phyloP scores from a whole-genome alignment of 331 rosid genomes.

The Pyracantha coccinea region DNA sequence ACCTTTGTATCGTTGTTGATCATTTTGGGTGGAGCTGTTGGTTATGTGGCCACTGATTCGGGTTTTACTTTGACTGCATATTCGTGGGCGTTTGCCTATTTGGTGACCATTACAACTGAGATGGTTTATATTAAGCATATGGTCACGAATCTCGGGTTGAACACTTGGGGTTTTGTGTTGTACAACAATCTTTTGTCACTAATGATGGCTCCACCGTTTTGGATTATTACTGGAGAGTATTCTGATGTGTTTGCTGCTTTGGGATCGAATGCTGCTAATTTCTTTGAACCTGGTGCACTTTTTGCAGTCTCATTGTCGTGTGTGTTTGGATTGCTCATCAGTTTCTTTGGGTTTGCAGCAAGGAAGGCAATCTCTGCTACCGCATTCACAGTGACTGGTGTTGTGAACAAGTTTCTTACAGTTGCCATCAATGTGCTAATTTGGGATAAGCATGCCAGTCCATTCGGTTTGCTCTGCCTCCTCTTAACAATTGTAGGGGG shows the following conservation, averaged over 20 bases:
- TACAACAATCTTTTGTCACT: conserved; percentile 72
- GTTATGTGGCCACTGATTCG: conserved; percentile 82
- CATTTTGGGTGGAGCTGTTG: conserved; percentile 82
- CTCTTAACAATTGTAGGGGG: conserved; percentile 79
- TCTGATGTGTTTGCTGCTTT: conserved; percentile 54
- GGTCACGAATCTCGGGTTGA: conserved; percentile 85
- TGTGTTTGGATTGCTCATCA: conserved; percentile 79
- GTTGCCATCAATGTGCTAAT: conserved; percentile 76
- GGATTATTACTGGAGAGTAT: conserved; percentile 83
- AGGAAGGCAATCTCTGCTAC: conserved; percentile 89
- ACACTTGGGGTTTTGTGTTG: conserved; percentile 89
- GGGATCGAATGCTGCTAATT: conserved; percentile 31
- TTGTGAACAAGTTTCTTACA: conserved; percentile 86
- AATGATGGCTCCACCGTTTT: conserved; percentile 73
- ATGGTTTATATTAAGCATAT: conserved; percentile 95
- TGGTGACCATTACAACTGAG: conserved; percentile 78
- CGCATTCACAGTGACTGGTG: conserved; percentile 91
- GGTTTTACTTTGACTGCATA: conserved; percentile 76
- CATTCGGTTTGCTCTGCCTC: conserved; percentile 75
- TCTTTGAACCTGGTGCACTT: conserved; percentile 46
- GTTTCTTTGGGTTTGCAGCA: conserved; percentile 93
- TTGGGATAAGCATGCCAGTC: conserved; percentile 97
- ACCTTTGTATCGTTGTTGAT: conserved; percentile 61
- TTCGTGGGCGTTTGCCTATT: conserved; percentile 91
- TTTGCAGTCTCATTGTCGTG: conserved; percentile 62